These are phyloP conservation scores for Tillandsia fasciculata DNA, from an alignment of 176 grass and related monocot genomes.

Conservation along the genomic window DNA sequence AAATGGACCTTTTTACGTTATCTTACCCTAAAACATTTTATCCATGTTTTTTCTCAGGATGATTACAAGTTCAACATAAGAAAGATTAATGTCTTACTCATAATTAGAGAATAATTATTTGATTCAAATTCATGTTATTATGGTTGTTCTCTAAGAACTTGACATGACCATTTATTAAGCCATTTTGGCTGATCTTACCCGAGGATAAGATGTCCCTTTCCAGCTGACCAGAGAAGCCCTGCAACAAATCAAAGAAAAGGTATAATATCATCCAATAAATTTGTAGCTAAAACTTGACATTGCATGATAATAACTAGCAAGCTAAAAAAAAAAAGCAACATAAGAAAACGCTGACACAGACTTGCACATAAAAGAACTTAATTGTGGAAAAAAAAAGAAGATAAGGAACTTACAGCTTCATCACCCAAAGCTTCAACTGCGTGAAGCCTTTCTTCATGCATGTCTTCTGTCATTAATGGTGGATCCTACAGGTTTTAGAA, in stretches of 20 bases:
- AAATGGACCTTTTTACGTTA: constrained; percentile 1
- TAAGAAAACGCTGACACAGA: not conserved
- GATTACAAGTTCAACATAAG: not conserved
- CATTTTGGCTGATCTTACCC: constrained; percentile 37
- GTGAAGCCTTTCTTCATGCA: constrained; percentile 97
- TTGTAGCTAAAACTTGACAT: constrained; percentile 4
- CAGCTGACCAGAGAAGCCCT: constrained; percentile 85
- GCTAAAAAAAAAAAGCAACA: not conserved
- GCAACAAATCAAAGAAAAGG: constrained; percentile 26
- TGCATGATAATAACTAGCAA: not conserved
- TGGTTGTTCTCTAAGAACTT: not conserved
- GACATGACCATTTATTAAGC: not conserved
- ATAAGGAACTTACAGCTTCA: constrained; percentile 53
- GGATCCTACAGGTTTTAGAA: constrained; percentile 64
- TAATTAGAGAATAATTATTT: not conserved
- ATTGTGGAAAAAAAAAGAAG: not conserved
- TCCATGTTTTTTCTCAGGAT: not conserved
- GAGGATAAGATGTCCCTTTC: constrained; percentile 91
- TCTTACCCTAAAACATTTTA: not conserved
- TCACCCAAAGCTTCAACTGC: constrained; percentile 80
- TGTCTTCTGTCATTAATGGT: constrained; percentile 98
- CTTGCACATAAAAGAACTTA: constrained; percentile 7
- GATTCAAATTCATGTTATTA: not conserved
- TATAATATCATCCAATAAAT: constrained; percentile 16
- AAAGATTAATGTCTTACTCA: not conserved